phyloP scores from a whole-genome alignment of 2,329 filamentous ascomycete genomes.

The Botrytis hyacinthi region DNA sequence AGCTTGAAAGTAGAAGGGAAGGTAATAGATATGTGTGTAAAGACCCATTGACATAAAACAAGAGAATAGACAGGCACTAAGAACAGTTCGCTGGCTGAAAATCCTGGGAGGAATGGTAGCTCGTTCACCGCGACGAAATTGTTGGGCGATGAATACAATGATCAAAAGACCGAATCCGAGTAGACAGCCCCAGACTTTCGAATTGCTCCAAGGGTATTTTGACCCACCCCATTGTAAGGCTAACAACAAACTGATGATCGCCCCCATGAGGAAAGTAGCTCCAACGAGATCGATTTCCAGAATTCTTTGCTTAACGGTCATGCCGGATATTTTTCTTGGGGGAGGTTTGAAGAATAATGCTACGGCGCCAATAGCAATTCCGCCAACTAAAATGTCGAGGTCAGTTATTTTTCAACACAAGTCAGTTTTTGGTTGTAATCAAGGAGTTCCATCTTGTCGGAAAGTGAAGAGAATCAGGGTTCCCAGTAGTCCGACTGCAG shows the following conservation, averaged over 20 bases:
- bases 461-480: not conserved
- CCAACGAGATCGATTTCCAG: conserved; percentile 50
- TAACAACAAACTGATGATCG: conserved; percentile 46
- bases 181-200: conserved; percentile 45
- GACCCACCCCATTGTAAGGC: conserved; percentile 50
- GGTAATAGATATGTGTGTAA: conserved; percentile 43
- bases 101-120: conserved; percentile 52
- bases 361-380: conserved; percentile 41
- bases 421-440: conserved; percentile 25
- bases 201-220: conserved; percentile 46
- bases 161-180: conserved; percentile 42
- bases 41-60: conserved; percentile 40
- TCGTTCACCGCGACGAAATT: conserved; percentile 46
- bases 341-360: conserved; percentile 47
- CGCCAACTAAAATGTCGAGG: conserved; percentile 43
- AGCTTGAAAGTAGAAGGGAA: conserved; percentile 53
- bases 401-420: conserved; percentile 6
- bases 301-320: conserved; percentile 41
- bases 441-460: not conserved
- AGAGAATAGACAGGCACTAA: conserved; percentile 38
- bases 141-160: conserved; percentile 41
- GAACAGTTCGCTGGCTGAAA: conserved; percentile 42
- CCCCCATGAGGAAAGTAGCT: conserved; percentile 47
- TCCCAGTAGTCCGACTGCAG: not conserved
- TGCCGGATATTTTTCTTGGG: conserved; percentile 33